Evolutionary conservation across 2,329 filamentous ascomycete species (phyloP).

Genomic region (Neonectria punicea): DNA sequence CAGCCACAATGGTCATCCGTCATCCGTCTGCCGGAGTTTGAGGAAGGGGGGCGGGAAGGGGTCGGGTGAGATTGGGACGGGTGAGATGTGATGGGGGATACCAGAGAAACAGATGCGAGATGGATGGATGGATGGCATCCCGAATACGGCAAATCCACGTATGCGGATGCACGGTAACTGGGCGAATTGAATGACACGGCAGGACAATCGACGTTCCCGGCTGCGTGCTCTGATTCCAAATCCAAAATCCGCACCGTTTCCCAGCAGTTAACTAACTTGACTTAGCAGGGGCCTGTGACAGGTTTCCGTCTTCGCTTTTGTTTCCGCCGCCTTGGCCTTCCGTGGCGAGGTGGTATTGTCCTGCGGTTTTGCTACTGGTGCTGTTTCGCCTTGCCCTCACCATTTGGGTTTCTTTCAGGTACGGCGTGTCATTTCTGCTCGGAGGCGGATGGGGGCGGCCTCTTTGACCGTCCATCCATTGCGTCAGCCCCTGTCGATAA

Average conservation of each 20-base stretch:
- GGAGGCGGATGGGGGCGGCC: constrained; percentile 7
- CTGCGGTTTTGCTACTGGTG: constrained; percentile 17
- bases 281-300: background rate
- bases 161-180: background rate
- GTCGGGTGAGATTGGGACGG: background rate
- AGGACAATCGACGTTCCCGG: background rate
- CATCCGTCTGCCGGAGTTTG: background rate
- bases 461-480: constrained; percentile 10
- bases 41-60: background rate
- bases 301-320: background rate
- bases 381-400: constrained; percentile 25
- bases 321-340: background rate
- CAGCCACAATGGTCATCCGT: constrained; percentile 1
- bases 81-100: background rate
- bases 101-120: background rate
- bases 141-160: background rate
- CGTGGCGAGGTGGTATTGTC: constrained; percentile 4
- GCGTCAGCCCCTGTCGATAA: background rate
- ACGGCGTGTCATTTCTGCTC: constrained; percentile 2
- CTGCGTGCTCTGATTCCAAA: background rate
- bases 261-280: too few relatives aligned
- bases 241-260: background rate
- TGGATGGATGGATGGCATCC: background rate
- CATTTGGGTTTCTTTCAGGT: constrained; percentile 9
- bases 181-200: background rate